phyloP scores from a whole-genome alignment of 2,329 filamentous ascomycete genomes.

The Pyrenophora seminiperda region DNA sequence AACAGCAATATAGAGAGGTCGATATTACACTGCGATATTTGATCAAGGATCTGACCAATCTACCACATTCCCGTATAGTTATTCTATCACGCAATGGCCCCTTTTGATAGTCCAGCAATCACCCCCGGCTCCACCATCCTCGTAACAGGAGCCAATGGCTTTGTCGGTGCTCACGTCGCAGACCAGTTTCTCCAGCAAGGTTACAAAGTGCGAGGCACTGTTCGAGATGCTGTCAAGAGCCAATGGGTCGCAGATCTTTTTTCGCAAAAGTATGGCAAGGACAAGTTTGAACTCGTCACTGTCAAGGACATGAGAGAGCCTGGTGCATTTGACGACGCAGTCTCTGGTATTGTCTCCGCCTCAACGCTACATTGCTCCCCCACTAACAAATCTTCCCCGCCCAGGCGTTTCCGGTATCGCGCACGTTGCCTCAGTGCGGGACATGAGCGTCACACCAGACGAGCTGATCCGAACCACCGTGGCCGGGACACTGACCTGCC shows the following conservation, averaged over 20 bases:
- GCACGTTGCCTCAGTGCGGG: constrained; percentile 54
- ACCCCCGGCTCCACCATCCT: constrained; percentile 35
- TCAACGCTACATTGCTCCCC: constrained; percentile 3
- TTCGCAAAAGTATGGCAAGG: constrained; percentile 25
- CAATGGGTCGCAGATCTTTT: constrained; percentile 42
- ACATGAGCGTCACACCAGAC: constrained; percentile 43
- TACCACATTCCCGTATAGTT: background rate
- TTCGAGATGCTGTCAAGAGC: constrained; percentile 37
- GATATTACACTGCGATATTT: background rate
- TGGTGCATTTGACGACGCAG: constrained; percentile 32
- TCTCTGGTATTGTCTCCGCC: constrained; percentile 28
- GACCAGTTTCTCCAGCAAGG: constrained; percentile 39
- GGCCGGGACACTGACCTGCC: constrained; percentile 45
- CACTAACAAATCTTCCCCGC: background rate
- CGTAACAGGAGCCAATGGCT: constrained; percentile 46
- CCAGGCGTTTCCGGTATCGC: constrained; percentile 48
- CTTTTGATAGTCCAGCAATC: constrained; percentile 12
- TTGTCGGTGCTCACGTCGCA: constrained; percentile 41
- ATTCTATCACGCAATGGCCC: background rate
- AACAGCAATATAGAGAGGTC: background rate
- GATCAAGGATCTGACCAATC: background rate
- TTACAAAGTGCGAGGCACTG: constrained; percentile 45
- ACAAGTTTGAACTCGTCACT: constrained; percentile 34
- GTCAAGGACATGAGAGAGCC: constrained; percentile 38
- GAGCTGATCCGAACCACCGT: constrained; percentile 51